Conservation (phyloP, 352 stramenopile species). For the Phytophthora vignae region DNA sequence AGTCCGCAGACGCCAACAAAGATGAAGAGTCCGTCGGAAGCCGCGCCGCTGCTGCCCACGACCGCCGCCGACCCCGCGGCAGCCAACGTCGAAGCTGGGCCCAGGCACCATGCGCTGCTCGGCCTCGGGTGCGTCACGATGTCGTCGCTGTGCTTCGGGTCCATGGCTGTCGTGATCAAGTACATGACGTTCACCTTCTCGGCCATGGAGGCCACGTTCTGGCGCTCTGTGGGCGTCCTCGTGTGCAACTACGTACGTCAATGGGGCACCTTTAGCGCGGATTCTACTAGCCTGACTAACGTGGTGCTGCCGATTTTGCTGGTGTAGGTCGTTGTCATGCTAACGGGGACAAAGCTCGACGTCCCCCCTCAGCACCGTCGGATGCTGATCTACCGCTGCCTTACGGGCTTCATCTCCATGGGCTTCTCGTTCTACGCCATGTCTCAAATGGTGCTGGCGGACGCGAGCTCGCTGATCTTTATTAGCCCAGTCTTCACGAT, state of each 20-base stretch:
- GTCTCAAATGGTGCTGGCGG: conserved; percentile 77
- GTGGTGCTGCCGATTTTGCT: not conserved
- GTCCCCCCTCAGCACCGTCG: conserved; percentile 46
- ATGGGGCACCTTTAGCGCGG: too few species aligned
- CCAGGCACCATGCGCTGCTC: conserved; percentile 51
- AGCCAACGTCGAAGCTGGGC: conserved; percentile 11
- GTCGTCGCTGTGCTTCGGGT: conserved; percentile 77
- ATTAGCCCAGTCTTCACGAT: conserved; percentile 42
- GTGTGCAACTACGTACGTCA: conserved; percentile 59
- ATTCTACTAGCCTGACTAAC: not conserved
- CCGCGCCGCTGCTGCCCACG: conserved; percentile 15
- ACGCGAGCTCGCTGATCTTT: conserved; percentile 72
- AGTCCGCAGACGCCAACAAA: not conserved
- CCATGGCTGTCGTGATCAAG: conserved; percentile 82
- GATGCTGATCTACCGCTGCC: conserved; percentile 64
- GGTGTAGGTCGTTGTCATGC: conserved; percentile 14
- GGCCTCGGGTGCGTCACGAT: conserved; percentile 62
- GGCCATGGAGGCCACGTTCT: conserved; percentile 81
- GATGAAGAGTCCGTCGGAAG: conserved; percentile 7
- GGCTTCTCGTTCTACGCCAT: conserved; percentile 77
- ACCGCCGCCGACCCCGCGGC: conserved; percentile 9
- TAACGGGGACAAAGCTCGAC: conserved; percentile 40
- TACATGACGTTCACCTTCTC: conserved; percentile 68
- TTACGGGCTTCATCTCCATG: conserved; percentile 70
- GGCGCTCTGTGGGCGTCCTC: conserved; percentile 60